Percentiles rank a stretch among this genome's conserved stretches.
Conservation (phyloP, 2,329 filamentous ascomycete species). For the Penicillium aurantiogriseum region DNA sequence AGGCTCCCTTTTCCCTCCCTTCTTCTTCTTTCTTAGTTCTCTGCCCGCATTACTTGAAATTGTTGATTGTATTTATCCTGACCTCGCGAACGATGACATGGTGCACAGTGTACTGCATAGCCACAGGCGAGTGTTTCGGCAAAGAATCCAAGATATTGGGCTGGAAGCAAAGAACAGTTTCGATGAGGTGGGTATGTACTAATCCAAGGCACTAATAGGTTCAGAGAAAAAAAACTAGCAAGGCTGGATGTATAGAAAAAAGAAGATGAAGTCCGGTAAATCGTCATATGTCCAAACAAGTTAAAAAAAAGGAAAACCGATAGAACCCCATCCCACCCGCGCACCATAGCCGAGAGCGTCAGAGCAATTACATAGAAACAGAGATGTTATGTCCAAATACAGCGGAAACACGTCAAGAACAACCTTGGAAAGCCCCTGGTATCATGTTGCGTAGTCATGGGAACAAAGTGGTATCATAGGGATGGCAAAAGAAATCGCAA, state of each 20-base stretch:
- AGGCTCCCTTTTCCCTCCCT: too few relatives aligned
- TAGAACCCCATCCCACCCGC: conserved; percentile 5
- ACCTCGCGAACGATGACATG: too few relatives aligned
- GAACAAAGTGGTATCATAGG: conserved; percentile 45
- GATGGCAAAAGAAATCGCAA: conserved; percentile 13
- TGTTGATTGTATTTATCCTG: too few relatives aligned
- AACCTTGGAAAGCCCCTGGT: conserved; percentile 24
- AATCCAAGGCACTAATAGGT: not conserved
- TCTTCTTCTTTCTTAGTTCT: too few relatives aligned
- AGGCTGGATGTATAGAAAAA: conserved; percentile 12
- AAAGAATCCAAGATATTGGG: not conserved
- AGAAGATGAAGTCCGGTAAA: conserved; percentile 7
- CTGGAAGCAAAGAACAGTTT: not conserved
- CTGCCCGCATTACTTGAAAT: too few relatives aligned
- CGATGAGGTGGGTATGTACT: not conserved
- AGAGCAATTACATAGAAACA: conserved; percentile 23
- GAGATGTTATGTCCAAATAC: conserved; percentile 19
- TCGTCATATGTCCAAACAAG: conserved; percentile 14
- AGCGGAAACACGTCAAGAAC: conserved; percentile 23
- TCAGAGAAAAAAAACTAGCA: conserved; percentile 13
- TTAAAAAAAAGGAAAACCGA: not conserved
- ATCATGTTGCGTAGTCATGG: conserved; percentile 37
- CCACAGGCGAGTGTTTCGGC: too few relatives aligned
- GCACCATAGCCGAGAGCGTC: conserved; percentile 19
- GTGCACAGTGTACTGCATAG: too few relatives aligned